Base-by-base conservation (phyloP, 163 green algal species). In the Scenedesmus sp. region DNA sequence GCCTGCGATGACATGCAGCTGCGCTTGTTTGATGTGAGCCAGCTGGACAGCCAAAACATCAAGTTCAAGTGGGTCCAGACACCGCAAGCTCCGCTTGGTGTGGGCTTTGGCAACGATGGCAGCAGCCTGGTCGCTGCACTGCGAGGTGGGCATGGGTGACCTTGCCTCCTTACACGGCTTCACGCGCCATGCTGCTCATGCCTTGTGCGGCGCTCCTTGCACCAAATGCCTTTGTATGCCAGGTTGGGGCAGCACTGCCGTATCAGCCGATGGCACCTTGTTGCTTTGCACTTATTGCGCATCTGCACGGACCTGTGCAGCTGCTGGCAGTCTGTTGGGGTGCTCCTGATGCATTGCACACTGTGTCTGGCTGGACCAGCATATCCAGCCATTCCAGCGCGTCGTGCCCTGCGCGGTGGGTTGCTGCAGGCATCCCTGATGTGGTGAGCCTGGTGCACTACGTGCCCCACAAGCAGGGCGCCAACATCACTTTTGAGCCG, bases 1-100 rank as follows among this genome's bases (percentile, higher is more conserved):
- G 95, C 94, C 1, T 96, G 93, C 49, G 94, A 96, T 35, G 95
- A 96, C 92, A 92, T 94, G 80, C 89, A 84, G 85, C 93, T 92
- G 22, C 76, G 87, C 49, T 53, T 89, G 83, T 89, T 81, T 88
- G 83, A 84, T 26, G 16, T 87, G n/a, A 24, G 24, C 5, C 46
- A 56, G 44, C 81, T 88, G 9, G 35, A 24, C 0, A 53, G 40
- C 40, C 51, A 80, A 43, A 68, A 89, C 42, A 40, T 46, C 10
- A 85, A 85, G 81, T 92, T 86, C 88, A 92, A 82, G 37, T 82
- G 40, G 1, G 10, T 87, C 16, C 20, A 73, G 35, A 83, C 51
- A 18, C 43, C n/a, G 40, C 73, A 90, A 20, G 9, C 89, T 16
- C 43, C 89, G 3, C 33, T 92, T 49, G 89, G 51, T 33, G 65